Base-by-base conservation (phyloP, 305 asterid genomes). In the Striga hermonthica region DNA sequence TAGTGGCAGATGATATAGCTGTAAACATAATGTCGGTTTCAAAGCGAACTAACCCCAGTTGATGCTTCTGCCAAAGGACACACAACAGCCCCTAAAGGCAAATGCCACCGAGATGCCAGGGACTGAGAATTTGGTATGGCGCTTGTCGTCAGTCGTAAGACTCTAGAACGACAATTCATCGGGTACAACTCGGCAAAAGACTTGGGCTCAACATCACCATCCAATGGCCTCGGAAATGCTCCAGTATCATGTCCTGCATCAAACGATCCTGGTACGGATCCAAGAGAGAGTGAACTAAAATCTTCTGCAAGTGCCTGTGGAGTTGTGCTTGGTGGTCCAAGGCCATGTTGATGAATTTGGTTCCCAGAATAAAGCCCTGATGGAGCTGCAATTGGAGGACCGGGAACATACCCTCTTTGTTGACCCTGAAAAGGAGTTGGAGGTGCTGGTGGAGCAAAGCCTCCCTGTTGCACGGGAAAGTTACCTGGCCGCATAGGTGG, bases 71-170 rank as follows among this genome's bases (percentile, higher is more conserved):
- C 96, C 66, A 91, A 82, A 80, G 98, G 98, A 74, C 94, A 88
- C 67, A 91, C 96, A 74, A 91, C 82, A 0, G 95, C 98, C 79
- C 96, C 96, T 74, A 91, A 94, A 68, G 91, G 83, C 72, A 91
- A 74, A 68, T 91, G 88, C 98, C 96, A 91, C 81, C 95, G 84
- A 12, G 96, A 91, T 47, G 96, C 85, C 82, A 91, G 75, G 39
- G 98, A 88, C 68, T 88, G 94, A 57, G 98, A 91, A 81, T 71
- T 84, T 15, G 98, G 98, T 57, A 91, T 50, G 35, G 86, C 96
- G 69, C 88, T 78, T 3, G 98, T 91, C 49, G 90, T 86, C 68
- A 91, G 73, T 68, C 98, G 81, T 40, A 91, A 73, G 75, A 74
- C 84, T 64, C 86, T 83, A 60, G 96, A 77, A 71, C 77, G 76